These are phyloP conservation scores for Triticum urartu DNA, from an alignment of 176 grass and related monocot genomes.

Conservation along the genomic window DNA sequence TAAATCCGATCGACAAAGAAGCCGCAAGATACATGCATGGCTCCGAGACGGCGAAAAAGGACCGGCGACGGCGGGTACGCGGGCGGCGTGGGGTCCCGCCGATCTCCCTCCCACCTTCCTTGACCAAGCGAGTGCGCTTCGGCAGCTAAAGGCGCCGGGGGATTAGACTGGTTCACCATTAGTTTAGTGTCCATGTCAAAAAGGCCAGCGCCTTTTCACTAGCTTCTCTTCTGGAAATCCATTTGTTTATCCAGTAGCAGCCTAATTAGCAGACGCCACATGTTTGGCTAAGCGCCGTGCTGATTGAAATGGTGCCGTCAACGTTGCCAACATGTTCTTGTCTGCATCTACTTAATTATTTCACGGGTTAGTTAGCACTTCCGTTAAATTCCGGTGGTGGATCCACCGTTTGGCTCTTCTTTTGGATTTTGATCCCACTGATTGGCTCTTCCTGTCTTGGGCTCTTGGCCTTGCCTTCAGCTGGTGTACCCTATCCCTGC, in stretches of 20 bases:
- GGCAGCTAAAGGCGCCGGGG: background rate
- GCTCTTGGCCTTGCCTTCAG: background rate
- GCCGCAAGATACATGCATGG: background rate
- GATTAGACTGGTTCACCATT: constrained; percentile 14
- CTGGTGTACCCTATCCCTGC: background rate
- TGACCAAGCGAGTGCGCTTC: constrained; percentile 5
- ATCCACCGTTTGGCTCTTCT: background rate
- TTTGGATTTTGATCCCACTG: background rate
- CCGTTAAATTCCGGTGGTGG: background rate
- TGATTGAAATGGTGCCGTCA: background rate
- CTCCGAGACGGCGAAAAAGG: background rate
- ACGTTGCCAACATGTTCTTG: background rate
- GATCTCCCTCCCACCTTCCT: constrained; percentile 24
- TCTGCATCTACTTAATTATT: background rate
- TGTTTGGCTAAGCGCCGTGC: background rate
- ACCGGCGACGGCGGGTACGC: background rate
- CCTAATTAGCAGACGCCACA: constrained; percentile 31
- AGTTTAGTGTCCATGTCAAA: constrained; percentile 31
- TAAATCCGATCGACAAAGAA: background rate
- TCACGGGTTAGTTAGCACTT: background rate
- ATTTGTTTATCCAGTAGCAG: constrained; percentile 21
- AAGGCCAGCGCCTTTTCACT: constrained; percentile 37
- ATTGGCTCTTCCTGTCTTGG: no score
- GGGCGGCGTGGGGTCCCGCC: constrained; percentile 3
- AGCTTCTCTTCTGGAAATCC: background rate